Evolutionary conservation across 1,284 basidiomycete genomes (phyloP).

Genomic region (Ustilago trichophora): DNA sequence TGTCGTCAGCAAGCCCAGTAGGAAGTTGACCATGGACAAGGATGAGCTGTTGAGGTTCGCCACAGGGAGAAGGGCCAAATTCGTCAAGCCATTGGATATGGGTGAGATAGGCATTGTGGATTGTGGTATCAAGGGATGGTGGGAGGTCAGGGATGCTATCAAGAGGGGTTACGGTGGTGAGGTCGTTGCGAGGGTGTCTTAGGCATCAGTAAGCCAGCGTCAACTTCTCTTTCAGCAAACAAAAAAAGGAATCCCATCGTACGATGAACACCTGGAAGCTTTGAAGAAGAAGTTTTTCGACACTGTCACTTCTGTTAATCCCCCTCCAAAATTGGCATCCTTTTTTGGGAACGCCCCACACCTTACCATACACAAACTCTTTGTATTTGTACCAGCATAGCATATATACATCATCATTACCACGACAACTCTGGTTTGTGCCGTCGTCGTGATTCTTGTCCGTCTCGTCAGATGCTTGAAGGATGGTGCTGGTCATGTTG

Average conservation of each 20-base stretch:
- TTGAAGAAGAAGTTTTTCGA: too few species aligned
- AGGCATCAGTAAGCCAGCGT: not conserved
- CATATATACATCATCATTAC: not conserved
- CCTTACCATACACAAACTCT: not conserved
- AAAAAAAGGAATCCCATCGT: too few species aligned
- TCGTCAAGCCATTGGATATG: conserved; percentile 78
- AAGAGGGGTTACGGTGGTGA: conserved; percentile 66
- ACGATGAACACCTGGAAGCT: too few species aligned
- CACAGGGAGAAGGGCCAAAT: conserved; percentile 68
- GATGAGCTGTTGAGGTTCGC: conserved; percentile 79
- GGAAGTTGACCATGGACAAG: conserved; percentile 77
- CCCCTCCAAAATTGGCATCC: too few species aligned
- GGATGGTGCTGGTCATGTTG: too few species aligned
- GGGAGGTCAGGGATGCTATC: conserved; percentile 68
- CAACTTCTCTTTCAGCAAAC: too few species aligned
- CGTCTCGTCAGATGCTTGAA: too few species aligned
- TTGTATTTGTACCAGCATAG: conserved; percentile 40
- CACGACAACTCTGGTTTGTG: not conserved
- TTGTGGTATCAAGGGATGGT: conserved; percentile 71
- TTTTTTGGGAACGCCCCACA: too few species aligned
- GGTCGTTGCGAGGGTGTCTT: conserved; percentile 67
- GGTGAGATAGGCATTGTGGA: conserved; percentile 85
- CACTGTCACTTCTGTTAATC: too few species aligned
- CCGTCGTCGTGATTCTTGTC: not conserved
- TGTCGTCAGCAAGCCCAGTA: conserved; percentile 78